These are phyloP conservation scores for Fibroporia radiculosa DNA, from an alignment of 768 basidiomycete genomes.

Conservation along the genomic window DNA sequence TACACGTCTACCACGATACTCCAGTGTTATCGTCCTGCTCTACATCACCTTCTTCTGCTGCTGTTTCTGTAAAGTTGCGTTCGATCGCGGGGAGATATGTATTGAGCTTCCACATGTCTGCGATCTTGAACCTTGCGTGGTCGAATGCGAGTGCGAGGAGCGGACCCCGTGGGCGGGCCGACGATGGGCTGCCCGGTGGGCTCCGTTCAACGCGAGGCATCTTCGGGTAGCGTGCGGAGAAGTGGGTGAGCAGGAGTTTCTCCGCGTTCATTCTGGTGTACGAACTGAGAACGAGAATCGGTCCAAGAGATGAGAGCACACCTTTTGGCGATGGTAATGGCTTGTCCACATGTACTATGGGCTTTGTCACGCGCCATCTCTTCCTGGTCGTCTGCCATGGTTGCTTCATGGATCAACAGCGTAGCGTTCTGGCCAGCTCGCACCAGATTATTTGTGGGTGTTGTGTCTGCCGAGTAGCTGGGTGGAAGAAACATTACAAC, in stretches of 20 bases:
- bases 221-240: conserved; percentile 90
- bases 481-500: not conserved
- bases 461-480: conserved; percentile 91
- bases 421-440: conserved; percentile 60
- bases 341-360: conserved; percentile 88
- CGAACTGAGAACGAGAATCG: conserved; percentile 5
- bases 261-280: conserved; percentile 75
- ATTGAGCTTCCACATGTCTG: conserved; percentile 83
- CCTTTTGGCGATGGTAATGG: conserved; percentile 69
- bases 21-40: conserved; percentile 12
- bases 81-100: conserved; percentile 68
- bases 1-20: not conserved
- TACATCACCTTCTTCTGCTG: conserved; percentile 38
- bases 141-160: conserved; percentile 77
- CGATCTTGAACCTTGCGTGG: conserved; percentile 59
- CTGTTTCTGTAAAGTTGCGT: conserved; percentile 46
- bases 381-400: conserved; percentile 79
- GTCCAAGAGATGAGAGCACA: conserved; percentile 26
- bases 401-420: conserved; percentile 89
- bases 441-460: conserved; percentile 63
- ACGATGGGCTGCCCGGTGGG: conserved; percentile 1
- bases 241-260: conserved; percentile 88
- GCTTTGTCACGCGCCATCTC: conserved; percentile 68
- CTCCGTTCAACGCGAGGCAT: conserved; percentile 46
- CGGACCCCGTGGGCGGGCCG: conserved; percentile 21